These are phyloP conservation scores for Funneliformis mosseae DNA, from an alignment of 192 early-diverging fungal genomes.

Conservation along the genomic window DNA sequence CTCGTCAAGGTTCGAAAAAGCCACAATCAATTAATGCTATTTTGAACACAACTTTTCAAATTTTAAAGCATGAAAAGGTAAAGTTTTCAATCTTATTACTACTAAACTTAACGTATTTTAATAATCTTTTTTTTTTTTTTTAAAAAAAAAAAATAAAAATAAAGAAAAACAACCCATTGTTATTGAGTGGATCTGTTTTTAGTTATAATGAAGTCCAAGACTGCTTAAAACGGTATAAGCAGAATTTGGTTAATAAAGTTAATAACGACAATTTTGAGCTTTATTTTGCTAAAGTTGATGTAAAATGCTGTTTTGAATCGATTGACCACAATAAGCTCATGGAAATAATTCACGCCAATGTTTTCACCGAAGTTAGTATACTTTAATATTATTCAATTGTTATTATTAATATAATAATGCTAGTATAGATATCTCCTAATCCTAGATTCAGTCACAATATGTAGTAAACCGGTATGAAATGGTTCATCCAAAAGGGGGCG, in stretches of 20 bases:
- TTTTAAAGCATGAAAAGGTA: constrained; percentile 14
- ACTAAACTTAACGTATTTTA: neutral
- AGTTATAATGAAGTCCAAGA: constrained; percentile 8
- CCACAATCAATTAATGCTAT: neutral
- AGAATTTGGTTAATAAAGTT: neutral
- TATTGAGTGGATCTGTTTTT: neutral
- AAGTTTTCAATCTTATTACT: neutral
- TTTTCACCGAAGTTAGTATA: neutral
- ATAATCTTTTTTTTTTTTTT: neutral
- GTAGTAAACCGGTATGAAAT: neutral
- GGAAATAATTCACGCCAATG: constrained; percentile 14
- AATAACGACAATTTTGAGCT: neutral
- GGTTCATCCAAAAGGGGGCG: neutral
- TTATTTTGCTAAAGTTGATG: constrained; percentile 28
- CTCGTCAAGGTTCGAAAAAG: neutral
- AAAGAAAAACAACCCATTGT: neutral
- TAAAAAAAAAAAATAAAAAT: too few species aligned
- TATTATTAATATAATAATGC: neutral
- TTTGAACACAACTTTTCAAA: neutral
- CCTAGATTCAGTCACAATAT: neutral
- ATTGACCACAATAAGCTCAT: neutral
- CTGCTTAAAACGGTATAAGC: neutral
- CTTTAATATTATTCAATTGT: too few species aligned
- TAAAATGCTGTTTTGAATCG: constrained; percentile 15
- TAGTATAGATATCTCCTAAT: neutral